phyloP scores from a whole-genome alignment of 345 rosid genomes.

The Hibiscus mutabilis region DNA sequence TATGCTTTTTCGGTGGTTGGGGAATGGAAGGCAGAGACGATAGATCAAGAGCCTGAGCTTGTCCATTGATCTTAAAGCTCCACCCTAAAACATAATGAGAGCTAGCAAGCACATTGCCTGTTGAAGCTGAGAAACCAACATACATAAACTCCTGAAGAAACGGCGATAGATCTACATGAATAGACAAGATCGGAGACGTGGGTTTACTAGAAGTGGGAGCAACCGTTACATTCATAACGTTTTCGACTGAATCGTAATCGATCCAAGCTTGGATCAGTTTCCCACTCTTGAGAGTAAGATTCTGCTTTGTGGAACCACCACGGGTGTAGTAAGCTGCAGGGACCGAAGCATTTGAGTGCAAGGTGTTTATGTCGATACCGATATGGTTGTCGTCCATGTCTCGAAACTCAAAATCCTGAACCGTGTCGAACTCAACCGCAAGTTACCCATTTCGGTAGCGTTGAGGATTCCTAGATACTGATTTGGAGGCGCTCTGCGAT shows the following conservation, averaged over 20 bases:
- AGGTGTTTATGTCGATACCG: slow-evolving; percentile 5
- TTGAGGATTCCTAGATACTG: not conserved
- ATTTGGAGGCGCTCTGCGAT: slow-evolving; percentile 6
- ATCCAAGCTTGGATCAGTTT: slow-evolving; percentile 66
- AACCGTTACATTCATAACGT: slow-evolving; percentile 52
- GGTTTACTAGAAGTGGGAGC: slow-evolving; percentile 64
- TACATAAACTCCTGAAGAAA: slow-evolving; percentile 55
- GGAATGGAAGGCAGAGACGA: slow-evolving; percentile 58
- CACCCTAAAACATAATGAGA: slow-evolving; percentile 75
- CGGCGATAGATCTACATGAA: slow-evolving; percentile 50
- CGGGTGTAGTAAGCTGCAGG: slow-evolving; percentile 43
- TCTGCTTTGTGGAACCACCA: slow-evolving; percentile 26
- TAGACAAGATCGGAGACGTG: slow-evolving; percentile 40
- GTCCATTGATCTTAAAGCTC: slow-evolving; percentile 71
- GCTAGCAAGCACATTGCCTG: slow-evolving; percentile 63
- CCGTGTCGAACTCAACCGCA: not conserved
- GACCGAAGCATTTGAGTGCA: slow-evolving; percentile 49
- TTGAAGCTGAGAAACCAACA: slow-evolving; percentile 83
- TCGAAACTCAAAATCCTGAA: not conserved
- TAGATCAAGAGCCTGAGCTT: slow-evolving; percentile 53
- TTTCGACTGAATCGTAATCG: slow-evolving; percentile 60
- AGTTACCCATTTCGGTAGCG: not conserved
- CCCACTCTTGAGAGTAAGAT: slow-evolving; percentile 45
- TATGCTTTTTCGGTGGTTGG: slow-evolving; percentile 29
- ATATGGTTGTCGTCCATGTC: not conserved